phyloP scores from a whole-genome alignment of 129 eudicot genomes.

The Chrysanthemum makinoi region DNA sequence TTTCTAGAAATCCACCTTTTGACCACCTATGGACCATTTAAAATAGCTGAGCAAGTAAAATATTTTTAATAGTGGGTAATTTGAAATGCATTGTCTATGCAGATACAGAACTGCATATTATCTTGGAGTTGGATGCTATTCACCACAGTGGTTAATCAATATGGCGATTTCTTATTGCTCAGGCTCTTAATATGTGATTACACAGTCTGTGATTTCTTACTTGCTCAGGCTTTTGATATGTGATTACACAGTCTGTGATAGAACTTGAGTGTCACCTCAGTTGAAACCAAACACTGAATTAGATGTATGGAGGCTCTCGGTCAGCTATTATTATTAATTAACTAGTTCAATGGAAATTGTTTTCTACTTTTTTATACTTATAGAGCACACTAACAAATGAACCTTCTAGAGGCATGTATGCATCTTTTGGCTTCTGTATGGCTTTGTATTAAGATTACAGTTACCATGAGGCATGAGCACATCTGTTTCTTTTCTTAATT shows the following conservation, averaged over 20 bases:
- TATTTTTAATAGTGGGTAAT: not conserved
- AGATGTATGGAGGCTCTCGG: not conserved
- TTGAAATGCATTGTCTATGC: not conserved
- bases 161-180: not conserved
- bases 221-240: slow-evolving; percentile 5
- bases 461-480: too few relatives aligned
- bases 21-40: not conserved
- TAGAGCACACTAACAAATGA: too few relatives aligned
- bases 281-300: slow-evolving; percentile 17
- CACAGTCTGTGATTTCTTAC: not conserved
- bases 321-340: not conserved
- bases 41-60: not conserved
- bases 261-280: not conserved
- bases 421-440: too few relatives aligned
- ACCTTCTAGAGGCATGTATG: too few relatives aligned
- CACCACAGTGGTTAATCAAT: not conserved
- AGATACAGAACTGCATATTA: slow-evolving; percentile 6
- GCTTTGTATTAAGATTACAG: too few relatives aligned
- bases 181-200: too few relatives aligned
- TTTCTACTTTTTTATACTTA: too few relatives aligned
- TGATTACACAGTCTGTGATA: not conserved
- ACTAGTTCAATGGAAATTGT: not conserved
- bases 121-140: not conserved
- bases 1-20: not conserved
- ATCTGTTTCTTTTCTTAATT: too few relatives aligned